Conservation (phyloP, 1,284 basidiomycete species). For the Boletus subluridellus region DNA sequence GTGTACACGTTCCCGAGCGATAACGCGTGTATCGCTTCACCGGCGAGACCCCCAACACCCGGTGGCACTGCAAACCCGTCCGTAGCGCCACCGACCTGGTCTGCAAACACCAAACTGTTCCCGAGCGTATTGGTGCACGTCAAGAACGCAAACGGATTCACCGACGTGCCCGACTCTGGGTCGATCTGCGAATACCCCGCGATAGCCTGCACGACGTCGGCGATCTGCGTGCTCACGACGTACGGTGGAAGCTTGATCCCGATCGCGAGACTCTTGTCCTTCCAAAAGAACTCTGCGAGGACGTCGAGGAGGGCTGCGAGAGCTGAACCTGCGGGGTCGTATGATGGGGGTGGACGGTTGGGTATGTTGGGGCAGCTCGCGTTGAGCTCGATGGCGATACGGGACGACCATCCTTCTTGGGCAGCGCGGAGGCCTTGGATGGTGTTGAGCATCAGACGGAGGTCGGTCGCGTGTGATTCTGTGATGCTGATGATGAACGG, state of each 20-base stretch:
- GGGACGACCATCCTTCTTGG: slow-evolving; percentile 27
- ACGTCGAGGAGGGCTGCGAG: slow-evolving; percentile 44
- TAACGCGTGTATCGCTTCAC: slow-evolving; percentile 69
- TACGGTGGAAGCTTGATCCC: slow-evolving; percentile 83
- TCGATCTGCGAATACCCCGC: slow-evolving; percentile 30
- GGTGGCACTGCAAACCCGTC: slow-evolving; percentile 55
- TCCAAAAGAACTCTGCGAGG: slow-evolving; percentile 45
- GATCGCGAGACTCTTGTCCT: slow-evolving; percentile 58
- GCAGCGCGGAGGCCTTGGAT: slow-evolving; percentile 57
- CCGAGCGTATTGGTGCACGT: slow-evolving; percentile 79
- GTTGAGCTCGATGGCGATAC: slow-evolving; percentile 71
- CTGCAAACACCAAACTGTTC: slow-evolving; percentile 58
- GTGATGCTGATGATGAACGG: slow-evolving; percentile 77
- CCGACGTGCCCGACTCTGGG: slow-evolving; percentile 17
- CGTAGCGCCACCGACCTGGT: slow-evolving; percentile 39
- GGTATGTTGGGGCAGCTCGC: slow-evolving; percentile 76
- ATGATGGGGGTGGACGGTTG: slow-evolving; percentile 60
- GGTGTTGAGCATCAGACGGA: slow-evolving; percentile 51
- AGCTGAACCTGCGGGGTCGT: slow-evolving; percentile 40
- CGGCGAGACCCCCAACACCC: slow-evolving; percentile 67
- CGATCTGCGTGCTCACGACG: slow-evolving; percentile 60
- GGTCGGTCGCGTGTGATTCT: slow-evolving; percentile 48
- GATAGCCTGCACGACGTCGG: slow-evolving; percentile 47
- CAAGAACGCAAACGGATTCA: slow-evolving; percentile 55
- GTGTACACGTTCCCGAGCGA: slow-evolving; percentile 70